phyloP scores from a whole-genome alignment of 2,329 filamentous ascomycete species.

The Verticillium dahliae region DNA sequence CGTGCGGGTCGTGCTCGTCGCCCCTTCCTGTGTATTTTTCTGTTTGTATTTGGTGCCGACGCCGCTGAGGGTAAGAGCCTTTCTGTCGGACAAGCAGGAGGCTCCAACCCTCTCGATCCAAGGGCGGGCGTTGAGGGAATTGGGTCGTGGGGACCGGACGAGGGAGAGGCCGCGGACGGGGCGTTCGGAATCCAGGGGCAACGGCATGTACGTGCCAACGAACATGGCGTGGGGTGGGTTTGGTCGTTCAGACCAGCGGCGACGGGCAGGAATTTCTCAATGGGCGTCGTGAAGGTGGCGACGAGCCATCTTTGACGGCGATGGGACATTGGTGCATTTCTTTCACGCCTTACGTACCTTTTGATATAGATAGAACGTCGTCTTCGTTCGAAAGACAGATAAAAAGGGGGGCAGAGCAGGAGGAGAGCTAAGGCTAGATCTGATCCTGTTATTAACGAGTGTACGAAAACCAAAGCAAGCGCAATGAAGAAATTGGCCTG shows the following conservation, averaged over 20 bases:
- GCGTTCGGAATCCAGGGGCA: not conserved
- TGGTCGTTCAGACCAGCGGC: not conserved
- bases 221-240: not conserved
- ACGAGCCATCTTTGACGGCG: not conserved
- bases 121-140: not conserved
- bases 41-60: not conserved
- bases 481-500: not conserved
- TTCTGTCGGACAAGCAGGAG: not conserved
- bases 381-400: not conserved
- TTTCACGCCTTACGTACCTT: not conserved
- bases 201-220: not conserved
- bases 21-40: not conserved
- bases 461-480: constrained; percentile 1
- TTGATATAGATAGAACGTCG: not conserved
- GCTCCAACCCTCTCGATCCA: not conserved
- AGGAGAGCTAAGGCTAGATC: not conserved
- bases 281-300: not conserved
- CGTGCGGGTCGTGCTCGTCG: not conserved
- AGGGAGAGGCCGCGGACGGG: not conserved
- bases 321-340: too few species aligned
- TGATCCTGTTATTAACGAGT: not conserved
- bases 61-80: not conserved
- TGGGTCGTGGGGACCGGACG: not conserved
- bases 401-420: not conserved
- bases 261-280: not conserved